Evolutionary conservation across 78 protist species (phyloP).

Genomic region (Dictyostelium firmibasis): DNA sequence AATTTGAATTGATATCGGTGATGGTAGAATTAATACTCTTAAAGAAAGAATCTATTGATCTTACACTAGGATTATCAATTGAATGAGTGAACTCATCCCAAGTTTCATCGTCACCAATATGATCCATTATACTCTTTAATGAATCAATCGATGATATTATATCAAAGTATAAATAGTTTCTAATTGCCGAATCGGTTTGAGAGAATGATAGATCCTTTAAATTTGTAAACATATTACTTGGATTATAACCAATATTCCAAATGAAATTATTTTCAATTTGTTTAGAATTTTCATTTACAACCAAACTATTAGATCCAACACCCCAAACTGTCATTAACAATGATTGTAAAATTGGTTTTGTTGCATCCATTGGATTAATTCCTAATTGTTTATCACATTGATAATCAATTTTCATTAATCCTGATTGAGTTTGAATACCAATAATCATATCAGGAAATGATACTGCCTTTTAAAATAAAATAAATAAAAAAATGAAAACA

Average conservation of each 20-base stretch:
- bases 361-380: conserved; percentile 49
- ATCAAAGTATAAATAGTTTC: conserved; percentile 30
- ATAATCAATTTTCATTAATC: neutral
- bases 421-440: conserved; percentile 62
- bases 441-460: conserved; percentile 58
- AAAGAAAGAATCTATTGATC: neutral
- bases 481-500: neutral
- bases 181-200: conserved; percentile 36
- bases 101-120: conserved; percentile 70
- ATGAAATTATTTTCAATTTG: conserved; percentile 30
- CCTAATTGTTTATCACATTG: conserved; percentile 19
- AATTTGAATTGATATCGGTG: neutral
- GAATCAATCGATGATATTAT: conserved; percentile 6
- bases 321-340: conserved; percentile 55
- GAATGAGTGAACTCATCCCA: conserved; percentile 40
- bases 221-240: conserved; percentile 16
- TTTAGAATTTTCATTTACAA: neutral
- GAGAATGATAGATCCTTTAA: conserved; percentile 18
- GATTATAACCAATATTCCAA: conserved; percentile 38
- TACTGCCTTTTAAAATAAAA: neutral
- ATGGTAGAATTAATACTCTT: neutral
- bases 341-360: conserved; percentile 38
- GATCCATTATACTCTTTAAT: conserved; percentile 9
- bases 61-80: neutral
- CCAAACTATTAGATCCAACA: neutral